A percentile compares a stretch with the other conserved stretches of the same genome.
Evolutionary conservation across 1,284 basidiomycete genomes (phyloP).

Genomic region (Papiliotrema laurentii): DNA sequence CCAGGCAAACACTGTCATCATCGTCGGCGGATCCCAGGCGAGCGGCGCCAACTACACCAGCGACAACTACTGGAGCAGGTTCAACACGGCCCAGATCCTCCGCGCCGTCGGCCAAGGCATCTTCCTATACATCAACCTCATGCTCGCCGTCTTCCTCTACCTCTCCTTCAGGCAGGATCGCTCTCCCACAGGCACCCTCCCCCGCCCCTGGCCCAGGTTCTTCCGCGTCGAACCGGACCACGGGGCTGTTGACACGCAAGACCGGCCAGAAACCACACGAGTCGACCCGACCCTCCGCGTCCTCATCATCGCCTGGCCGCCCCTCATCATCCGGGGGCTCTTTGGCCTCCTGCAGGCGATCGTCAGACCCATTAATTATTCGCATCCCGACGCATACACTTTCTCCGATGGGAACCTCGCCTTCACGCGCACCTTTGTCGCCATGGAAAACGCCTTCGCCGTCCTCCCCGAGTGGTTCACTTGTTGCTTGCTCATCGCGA

Average conservation of each 20-base stretch:
- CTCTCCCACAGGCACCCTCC: slow-evolving; percentile 10
- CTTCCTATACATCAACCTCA: slow-evolving; percentile 26
- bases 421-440: slow-evolving; percentile 11
- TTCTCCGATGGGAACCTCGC: background rate
- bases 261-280: background rate
- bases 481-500: slow-evolving; percentile 13
- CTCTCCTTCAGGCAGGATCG: slow-evolving; percentile 14
- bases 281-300: slow-evolving; percentile 11
- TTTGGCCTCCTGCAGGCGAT: slow-evolving; percentile 28
- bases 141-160: slow-evolving; percentile 15
- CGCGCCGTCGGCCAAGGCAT: slow-evolving; percentile 26
- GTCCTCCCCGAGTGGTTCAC: slow-evolving; percentile 19
- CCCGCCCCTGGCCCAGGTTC: slow-evolving; percentile 10
- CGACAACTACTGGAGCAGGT: slow-evolving; percentile 9
- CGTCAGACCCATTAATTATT: slow-evolving; percentile 16
- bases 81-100: slow-evolving; percentile 13
- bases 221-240: slow-evolving; percentile 11
- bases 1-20: slow-evolving; percentile 27
- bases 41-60: slow-evolving; percentile 8
- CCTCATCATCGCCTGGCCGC: slow-evolving; percentile 14
- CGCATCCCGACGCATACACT: slow-evolving; percentile 13
- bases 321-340: slow-evolving; percentile 22
- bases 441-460: slow-evolving; percentile 12
- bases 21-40: slow-evolving; percentile 24
- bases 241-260: slow-evolving; percentile 9